Conservation (phyloP, 2,329 filamentous ascomycete species). For the Elsinoe batatas region DNA sequence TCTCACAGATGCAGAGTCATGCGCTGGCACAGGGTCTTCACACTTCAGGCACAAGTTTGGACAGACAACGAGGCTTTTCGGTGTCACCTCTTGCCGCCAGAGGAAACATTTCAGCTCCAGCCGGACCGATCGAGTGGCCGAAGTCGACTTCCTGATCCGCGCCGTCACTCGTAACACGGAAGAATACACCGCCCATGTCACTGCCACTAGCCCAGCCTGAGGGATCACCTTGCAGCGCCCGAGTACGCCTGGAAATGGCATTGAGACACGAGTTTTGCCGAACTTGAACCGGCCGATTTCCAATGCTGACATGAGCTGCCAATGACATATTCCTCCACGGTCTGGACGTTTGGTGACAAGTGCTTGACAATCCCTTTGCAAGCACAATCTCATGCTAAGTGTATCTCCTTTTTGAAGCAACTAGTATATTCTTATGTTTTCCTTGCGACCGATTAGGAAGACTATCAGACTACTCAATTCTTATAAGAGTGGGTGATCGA, state of each 20-base stretch:
- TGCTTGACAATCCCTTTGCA: slow-evolving; percentile 8
- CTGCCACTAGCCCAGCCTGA: not conserved
- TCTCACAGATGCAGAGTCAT: not conserved
- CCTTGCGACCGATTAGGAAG: not conserved
- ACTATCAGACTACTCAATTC: not conserved
- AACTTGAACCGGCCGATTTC: not conserved
- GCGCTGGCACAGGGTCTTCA: not conserved
- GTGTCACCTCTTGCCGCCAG: not conserved
- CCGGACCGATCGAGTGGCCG: no score
- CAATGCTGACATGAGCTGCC: slow-evolving; percentile 8
- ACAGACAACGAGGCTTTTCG: not conserved
- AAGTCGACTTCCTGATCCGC: slow-evolving; percentile 1
- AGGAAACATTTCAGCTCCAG: not conserved
- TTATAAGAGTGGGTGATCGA: slow-evolving; percentile 8
- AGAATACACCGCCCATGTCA: slow-evolving; percentile 3
- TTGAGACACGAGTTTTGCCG: not conserved
- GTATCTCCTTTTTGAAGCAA: not conserved
- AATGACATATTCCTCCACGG: not conserved
- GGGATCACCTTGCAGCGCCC: not conserved
- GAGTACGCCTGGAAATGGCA: not conserved
- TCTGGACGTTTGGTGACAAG: not conserved
- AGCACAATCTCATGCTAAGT: not conserved
- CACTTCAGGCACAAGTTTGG: not conserved
- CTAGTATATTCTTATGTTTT: slow-evolving; percentile 4
- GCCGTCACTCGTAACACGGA: not conserved